These are phyloP conservation scores for Cicer bijugum DNA, from an alignment of 306 rosid species.

Conservation along the genomic window DNA sequence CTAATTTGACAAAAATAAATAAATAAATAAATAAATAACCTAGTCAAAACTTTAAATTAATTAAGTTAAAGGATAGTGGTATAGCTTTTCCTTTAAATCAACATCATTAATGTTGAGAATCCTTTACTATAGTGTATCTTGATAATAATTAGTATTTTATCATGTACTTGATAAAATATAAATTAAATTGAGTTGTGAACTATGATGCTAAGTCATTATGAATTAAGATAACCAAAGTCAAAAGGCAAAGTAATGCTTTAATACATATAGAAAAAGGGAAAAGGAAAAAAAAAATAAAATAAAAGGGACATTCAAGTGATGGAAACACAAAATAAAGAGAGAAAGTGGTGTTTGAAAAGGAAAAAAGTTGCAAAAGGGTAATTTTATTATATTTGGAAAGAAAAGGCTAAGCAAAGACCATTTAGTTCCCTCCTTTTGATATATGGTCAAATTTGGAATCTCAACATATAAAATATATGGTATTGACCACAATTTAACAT, in stretches of 20 bases:
- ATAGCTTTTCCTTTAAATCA: too few species aligned
- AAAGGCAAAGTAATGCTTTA: background rate
- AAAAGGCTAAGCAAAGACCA: background rate
- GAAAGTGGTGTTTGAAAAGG: conserved; percentile 5
- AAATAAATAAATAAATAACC: too few species aligned
- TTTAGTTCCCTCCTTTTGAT: background rate
- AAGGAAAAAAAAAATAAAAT: background rate
- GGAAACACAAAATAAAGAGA: conserved; percentile 4
- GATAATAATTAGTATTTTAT: too few species aligned
- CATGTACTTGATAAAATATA: too few species aligned
- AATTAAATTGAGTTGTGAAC: background rate
- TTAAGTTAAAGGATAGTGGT: too few species aligned
- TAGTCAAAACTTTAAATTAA: too few species aligned
- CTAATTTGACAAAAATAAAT: too few species aligned
- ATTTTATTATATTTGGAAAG: background rate
- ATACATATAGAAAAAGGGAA: background rate
- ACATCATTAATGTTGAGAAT: too few species aligned
- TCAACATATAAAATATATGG: background rate
- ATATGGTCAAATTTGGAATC: conserved; percentile 9
- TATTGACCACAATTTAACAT: background rate
- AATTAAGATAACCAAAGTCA: background rate
- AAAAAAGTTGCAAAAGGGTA: conserved; percentile 1
- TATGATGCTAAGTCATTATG: background rate
- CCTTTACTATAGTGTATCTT: too few species aligned
- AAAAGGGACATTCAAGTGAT: background rate